Base-by-base conservation (phyloP, 179 eudicot species). In the Spinacia oleracea region DNA sequence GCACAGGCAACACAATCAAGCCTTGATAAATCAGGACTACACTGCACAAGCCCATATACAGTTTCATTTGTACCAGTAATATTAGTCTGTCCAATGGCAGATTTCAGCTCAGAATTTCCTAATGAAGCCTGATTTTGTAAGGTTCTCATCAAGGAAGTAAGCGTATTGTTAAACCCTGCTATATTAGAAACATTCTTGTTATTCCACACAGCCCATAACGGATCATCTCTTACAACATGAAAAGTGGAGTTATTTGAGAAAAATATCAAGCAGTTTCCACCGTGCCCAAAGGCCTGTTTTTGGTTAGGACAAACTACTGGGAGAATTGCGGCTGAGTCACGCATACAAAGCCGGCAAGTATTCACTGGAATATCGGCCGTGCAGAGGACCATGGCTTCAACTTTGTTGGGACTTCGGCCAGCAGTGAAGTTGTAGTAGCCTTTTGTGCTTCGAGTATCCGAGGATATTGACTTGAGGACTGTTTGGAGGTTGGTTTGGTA, bases 31-130 rank as follows among this genome's bases (percentile, higher is more conserved):
- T 89, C 87, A 0, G 90, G 89, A 23, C 67, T 35, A 59, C 20
- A 89, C 84, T 90, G 89, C 18, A 75, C 84, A 45, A 73, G 81
- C 14, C 69, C 87, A 35, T 84, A 87, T 32, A 87, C 14, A 0
- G 79, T 81, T 21, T 46, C 23, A 40, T 70, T 76, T 20, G 35
- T 58, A 23, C 18, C 0, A 0, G 83, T 32, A 1, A 73, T 69
- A 14, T 56, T 63, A 0, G 53, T 64, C 20, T 69, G 27, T 14
- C 65, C 81, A 3, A 68, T 64, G 0, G 89, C 91, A 75, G 63
- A 87, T 56, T 87, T 83, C 38, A 45, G 74, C 7, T 27, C 60
- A 58, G 83, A 72, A 46, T 84, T 76, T 9, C 85, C 89, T 0
- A 45, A 55, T 0, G 79, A 75, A 0, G 89, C 84, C 9, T 75